Base-by-base conservation (phyloP, 148 eudicot species). In the Polygonum maritimum region DNA sequence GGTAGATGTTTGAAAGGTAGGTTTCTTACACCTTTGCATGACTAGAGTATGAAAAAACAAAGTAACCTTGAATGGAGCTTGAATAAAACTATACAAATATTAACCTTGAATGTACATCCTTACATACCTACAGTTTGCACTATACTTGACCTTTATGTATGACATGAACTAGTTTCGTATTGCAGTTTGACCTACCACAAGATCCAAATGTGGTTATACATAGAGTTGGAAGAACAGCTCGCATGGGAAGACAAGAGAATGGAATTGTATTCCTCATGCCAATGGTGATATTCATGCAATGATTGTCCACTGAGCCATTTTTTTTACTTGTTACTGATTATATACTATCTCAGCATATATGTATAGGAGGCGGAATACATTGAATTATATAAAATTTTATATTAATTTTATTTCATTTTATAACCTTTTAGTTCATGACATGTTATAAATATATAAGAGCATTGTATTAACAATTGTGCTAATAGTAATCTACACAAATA, bases 161-260 rank as follows among this genome's bases (percentile, higher is more conserved):
- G 10, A 19, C 10, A 76, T 76, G 2, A 38, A 44, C 19, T 77
- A 36, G 8, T n/a, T n/a, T n/a, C n/a, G 65, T 62, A 78, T 76
- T 85, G 81, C 93, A 95, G 98, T 95, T 86, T 80, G 98, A 95
- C 73, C 98, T 94, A 21, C 98, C 97, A 65, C 97, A 92, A 80
- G 97, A 95, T 84, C 97, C 97, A 31, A 85, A 90, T 83, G 88
- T 90, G 79, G 92, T 92, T 45, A 49, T 92, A 79, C 98, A 95
- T 82, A 92, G 97, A 89, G 97, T 88, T 63, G 98, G 97, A 41
- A 83, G 97, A 77, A 95, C 98, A 78, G 97, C 98, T 83, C 91
- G 98, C 76, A 69, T 95, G 87, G 98, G 98, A 48, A 86, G 90
- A 71, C 83, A 87, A 82, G 98, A 97, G 69, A 90, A 82, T 79